These are phyloP conservation scores for Orbilia brochopaga DNA, from an alignment of 2,329 filamentous ascomycete genomes.

Conservation along the genomic window DNA sequence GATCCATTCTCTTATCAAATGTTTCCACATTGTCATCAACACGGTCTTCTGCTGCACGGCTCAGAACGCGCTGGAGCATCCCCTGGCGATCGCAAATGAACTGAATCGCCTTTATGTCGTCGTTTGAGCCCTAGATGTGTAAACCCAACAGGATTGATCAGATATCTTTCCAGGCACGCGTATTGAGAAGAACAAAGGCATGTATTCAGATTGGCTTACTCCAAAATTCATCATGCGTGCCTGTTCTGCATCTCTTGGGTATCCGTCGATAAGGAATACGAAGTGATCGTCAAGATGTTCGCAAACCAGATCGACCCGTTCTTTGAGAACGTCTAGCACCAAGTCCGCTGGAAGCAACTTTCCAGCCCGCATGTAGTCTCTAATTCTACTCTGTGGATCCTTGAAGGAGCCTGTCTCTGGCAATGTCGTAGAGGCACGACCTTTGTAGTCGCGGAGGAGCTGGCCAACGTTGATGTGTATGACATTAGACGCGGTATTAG, in stretches of 20 bases:
- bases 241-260: conserved; percentile 3
- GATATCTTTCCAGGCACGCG: no score
- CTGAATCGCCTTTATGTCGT: neutral
- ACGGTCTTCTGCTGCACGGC: conserved; percentile 34
- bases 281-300: no score
- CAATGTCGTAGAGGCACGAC: neutral
- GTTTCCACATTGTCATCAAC: conserved; percentile 50
- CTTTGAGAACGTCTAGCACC: neutral
- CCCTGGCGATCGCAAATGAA: conserved; percentile 33
- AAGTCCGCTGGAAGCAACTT: neutral
- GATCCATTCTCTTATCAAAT: conserved; percentile 27
- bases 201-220: neutral
- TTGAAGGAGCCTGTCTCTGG: neutral
- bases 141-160: no score
- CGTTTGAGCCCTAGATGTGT: neutral
- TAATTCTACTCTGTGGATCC: neutral
- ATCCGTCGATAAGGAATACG: conserved; percentile 17
- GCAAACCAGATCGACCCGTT: neutral
- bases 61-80: conserved; percentile 28
- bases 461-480: conserved; percentile 4
- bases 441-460: neutral
- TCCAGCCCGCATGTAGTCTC: neutral
- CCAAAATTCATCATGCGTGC: neutral
- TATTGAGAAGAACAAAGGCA: no score
- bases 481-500: neutral